These are phyloP conservation scores for Porcisia hertigi DNA, from an alignment of 208 protist genomes.

Conservation along the genomic window DNA sequence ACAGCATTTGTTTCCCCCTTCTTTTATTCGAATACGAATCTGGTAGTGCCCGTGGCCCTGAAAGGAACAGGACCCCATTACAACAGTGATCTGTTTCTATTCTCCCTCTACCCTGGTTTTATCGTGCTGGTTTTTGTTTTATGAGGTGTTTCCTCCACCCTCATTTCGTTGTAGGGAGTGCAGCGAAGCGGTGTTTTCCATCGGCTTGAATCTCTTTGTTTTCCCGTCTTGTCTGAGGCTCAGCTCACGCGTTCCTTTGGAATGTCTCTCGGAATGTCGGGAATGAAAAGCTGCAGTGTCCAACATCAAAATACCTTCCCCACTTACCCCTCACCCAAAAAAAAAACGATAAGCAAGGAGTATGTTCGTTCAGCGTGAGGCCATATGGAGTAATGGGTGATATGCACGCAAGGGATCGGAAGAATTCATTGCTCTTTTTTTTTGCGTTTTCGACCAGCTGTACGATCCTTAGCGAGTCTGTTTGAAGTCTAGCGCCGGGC, in stretches of 20 bases:
- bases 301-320: neutral
- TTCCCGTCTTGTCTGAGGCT: neutral
- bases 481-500: neutral
- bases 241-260: neutral
- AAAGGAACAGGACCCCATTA: neutral
- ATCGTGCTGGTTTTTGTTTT: neutral
- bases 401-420: neutral
- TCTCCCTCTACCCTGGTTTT: too few species aligned
- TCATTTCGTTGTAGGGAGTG: neutral
- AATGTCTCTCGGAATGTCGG: too few species aligned
- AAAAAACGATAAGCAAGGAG: neutral
- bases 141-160: neutral
- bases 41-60: neutral
- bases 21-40: neutral
- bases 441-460: neutral
- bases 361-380: neutral
- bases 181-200: neutral
- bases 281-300: neutral
- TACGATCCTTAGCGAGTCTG: neutral
- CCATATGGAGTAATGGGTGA: neutral
- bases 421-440: neutral
- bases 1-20: neutral
- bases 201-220: neutral
- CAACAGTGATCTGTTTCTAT: neutral
- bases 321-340: too few species aligned